Evolutionary conservation across 257 asterid genomes (phyloP).

Genomic region (Solanum sitiens): DNA sequence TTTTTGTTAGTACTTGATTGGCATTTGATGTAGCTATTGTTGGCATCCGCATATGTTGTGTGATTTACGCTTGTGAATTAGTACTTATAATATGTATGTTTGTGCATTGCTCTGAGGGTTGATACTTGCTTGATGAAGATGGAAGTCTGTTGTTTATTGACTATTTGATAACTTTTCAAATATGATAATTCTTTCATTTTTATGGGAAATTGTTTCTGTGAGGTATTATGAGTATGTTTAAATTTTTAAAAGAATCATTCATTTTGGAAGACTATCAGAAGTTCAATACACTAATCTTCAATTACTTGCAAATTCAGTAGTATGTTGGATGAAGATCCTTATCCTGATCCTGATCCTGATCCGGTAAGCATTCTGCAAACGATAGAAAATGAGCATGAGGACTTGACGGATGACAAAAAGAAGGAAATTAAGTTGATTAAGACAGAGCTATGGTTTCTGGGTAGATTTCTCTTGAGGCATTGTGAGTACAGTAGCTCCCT

Average conservation of each 20-base stretch:
- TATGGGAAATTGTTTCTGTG: not conserved
- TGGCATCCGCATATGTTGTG: not conserved
- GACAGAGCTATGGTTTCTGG: not conserved
- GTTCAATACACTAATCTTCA: not conserved
- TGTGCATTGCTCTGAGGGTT: not conserved
- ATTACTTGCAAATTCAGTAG: not conserved
- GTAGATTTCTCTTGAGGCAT: not conserved
- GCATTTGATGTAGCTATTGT: not conserved
- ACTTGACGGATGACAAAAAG: not conserved
- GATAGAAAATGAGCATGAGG: not conserved
- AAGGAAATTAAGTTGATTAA: not conserved
- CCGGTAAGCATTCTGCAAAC: not conserved
- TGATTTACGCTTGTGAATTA: not conserved
- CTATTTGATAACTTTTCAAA: not conserved
- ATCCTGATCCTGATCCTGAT: not conserved
- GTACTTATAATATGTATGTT: not conserved
- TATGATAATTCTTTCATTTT: not conserved
- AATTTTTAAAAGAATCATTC: not conserved
- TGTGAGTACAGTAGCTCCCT: accelerated
- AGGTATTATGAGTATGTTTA: not conserved
- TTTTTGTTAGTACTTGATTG: not conserved
- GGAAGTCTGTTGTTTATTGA: not conserved
- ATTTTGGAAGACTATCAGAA: not conserved
- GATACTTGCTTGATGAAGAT: not conserved
- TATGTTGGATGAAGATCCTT: not conserved